Evolutionary conservation across 129 eudicot genomes (phyloP), one percentile per base, ranked within the genome.

Genomic region (Dittrichia graveolens): DNA sequence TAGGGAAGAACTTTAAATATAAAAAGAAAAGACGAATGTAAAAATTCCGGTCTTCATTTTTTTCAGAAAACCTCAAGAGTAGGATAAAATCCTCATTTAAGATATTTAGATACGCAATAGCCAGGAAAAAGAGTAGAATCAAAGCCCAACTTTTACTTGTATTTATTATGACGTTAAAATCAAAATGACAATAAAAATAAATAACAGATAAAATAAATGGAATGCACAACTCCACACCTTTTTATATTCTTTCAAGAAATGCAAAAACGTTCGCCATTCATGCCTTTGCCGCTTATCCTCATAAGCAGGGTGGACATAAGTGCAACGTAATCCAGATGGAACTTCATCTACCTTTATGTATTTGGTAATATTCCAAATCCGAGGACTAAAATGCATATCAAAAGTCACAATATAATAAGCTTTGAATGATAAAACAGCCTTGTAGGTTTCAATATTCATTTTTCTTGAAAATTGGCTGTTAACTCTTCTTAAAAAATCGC

Each of bases 241-340:
- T 9, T 80, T 65, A 13, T 10, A 0, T 11, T 67, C 18, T 52
- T 74, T 72, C 50, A 89, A 77, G 81, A 31, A 83, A 61, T 59
- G 4, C 79, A 89, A 43, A 77, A 89, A 89, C n/a, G 1, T 19
- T 5, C 3, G 35, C 89, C 89, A 83, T 72, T 89, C 96, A 0
- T 11, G 16, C 45, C 77, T 71, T 81, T 89, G 91, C 24, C 55
- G 70, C 69, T 24, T 31, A 72, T 79, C 68, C 69, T 75, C 81
- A 41, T 37, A 57, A 61, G 71, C 83, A 34, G 85, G 89, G 47
- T 9, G 16, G 41, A 89, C 62, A 43, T 14, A 49, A 14, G 69
- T 67, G 37, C 63, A 53, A 49, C 72, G 80, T 65, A 83, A 69
- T 11, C 78, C 74, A 9, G 72, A 39, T 7, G 75, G 87, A 70